These are phyloP conservation scores for Curvularia spicifera DNA, from an alignment of 2,329 filamentous ascomycete genomes.

Conservation along the genomic window DNA sequence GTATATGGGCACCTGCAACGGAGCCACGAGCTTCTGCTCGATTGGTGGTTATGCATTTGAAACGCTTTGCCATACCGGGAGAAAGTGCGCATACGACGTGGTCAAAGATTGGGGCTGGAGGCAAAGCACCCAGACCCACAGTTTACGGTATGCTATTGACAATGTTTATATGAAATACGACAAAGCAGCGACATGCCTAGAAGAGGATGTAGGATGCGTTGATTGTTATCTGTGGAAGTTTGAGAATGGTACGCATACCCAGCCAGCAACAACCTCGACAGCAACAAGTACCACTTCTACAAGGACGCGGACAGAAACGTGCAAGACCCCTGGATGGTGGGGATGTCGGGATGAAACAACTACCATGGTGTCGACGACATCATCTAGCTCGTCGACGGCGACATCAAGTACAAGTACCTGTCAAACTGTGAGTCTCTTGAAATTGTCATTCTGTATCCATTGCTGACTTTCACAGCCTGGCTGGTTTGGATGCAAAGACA, in stretches of 20 bases:
- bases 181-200: slow-evolving; percentile 41
- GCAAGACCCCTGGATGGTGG: slow-evolving; percentile 49
- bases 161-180: slow-evolving; percentile 46
- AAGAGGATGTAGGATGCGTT: slow-evolving; percentile 45
- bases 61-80: slow-evolving; percentile 46
- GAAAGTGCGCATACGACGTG: slow-evolving; percentile 45
- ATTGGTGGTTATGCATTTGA: slow-evolving; percentile 48
- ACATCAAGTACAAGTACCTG: slow-evolving; percentile 42
- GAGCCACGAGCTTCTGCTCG: slow-evolving; percentile 45
- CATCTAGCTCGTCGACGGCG: slow-evolving; percentile 28
- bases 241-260: slow-evolving; percentile 44
- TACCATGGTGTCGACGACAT: slow-evolving; percentile 31
- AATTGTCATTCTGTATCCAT: background rate
- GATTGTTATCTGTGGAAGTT: slow-evolving; percentile 49
- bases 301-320: slow-evolving; percentile 44
- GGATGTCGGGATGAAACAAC: slow-evolving; percentile 45
- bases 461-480: slow-evolving; percentile 36
- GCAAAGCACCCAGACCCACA: slow-evolving; percentile 42
- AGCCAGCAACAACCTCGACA: slow-evolving; percentile 32
- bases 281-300: slow-evolving; percentile 33
- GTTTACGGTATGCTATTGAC: slow-evolving; percentile 44
- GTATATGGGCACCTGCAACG: slow-evolving; percentile 48
- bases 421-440: slow-evolving; percentile 35
- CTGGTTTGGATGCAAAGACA: slow-evolving; percentile 49
- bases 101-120: slow-evolving; percentile 49